Percentiles rank a stretch among this genome's conserved stretches.
Evolutionary conservation across 2,329 filamentous ascomycete genomes (phyloP).

Genomic region (Sclerotinia sclerotiorum): DNA sequence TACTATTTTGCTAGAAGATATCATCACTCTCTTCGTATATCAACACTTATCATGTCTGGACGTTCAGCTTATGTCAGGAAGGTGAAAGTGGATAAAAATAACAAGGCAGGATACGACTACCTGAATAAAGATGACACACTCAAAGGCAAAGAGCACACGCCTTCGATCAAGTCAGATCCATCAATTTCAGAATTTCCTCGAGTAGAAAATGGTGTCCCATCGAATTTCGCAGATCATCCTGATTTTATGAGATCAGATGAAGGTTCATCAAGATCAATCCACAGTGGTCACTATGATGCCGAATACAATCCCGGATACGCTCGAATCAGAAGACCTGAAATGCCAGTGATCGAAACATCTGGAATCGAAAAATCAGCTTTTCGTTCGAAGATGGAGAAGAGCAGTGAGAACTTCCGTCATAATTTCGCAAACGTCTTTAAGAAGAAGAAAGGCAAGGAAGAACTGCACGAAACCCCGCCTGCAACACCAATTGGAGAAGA

Average conservation of each 20-base stretch:
- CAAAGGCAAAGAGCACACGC: conserved; percentile 6
- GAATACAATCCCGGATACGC: conserved; percentile 15
- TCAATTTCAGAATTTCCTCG: conserved; percentile 4
- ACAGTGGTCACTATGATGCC: neutral
- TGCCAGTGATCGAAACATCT: conserved; percentile 20
- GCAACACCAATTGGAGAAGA: conserved; percentile 7
- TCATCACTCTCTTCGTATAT: neutral
- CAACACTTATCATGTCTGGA: conserved; percentile 49
- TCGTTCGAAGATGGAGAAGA: conserved; percentile 19
- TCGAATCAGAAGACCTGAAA: conserved; percentile 20
- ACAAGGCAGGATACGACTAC: conserved; percentile 19
- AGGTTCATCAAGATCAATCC: conserved; percentile 2
- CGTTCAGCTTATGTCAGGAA: conserved; percentile 58
- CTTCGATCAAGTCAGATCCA: conserved; percentile 18
- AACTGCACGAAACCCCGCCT: neutral
- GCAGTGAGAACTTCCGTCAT: conserved; percentile 20
- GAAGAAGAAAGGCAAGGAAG: conserved; percentile 23
- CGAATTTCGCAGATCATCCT: conserved; percentile 6
- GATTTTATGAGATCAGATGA: conserved; percentile 15
- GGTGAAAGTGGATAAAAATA: conserved; percentile 51
- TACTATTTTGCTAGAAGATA: neutral
- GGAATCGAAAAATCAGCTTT: conserved; percentile 21
- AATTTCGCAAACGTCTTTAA: conserved; percentile 20
- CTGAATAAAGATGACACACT: conserved; percentile 16
- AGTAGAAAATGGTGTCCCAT: neutral